phyloP scores from a whole-genome alignment of 768 basidiomycete species.

The Calocera viscosa region DNA sequence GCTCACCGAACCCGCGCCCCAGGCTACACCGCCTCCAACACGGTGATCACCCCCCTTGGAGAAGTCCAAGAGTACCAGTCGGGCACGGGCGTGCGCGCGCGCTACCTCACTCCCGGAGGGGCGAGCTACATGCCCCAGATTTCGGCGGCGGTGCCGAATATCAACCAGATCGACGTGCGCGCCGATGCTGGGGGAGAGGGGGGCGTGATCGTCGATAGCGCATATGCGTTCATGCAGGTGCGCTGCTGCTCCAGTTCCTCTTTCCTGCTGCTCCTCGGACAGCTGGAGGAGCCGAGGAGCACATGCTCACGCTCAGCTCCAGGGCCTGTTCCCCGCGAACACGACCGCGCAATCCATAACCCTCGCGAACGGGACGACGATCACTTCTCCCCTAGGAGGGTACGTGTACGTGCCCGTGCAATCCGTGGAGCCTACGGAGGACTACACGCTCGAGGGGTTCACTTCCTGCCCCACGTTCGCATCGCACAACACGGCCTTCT shows the following conservation, averaged over 20 bases:
- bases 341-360: conserved; percentile 40
- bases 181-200: conserved; percentile 63
- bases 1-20: not conserved
- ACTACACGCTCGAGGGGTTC: conserved; percentile 55
- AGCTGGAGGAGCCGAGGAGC: conserved; percentile 8
- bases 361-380: conserved; percentile 52
- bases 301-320: not conserved
- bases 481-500: conserved; percentile 48
- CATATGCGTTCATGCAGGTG: conserved; percentile 49
- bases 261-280: too few species aligned
- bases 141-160: conserved; percentile 35
- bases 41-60: conserved; percentile 13
- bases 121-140: conserved; percentile 10
- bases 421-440: conserved; percentile 47
- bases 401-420: conserved; percentile 73
- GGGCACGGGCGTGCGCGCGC: conserved; percentile 12
- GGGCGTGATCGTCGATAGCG: conserved; percentile 53
- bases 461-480: conserved; percentile 50
- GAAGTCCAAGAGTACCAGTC: conserved; percentile 19
- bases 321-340: conserved; percentile 45
- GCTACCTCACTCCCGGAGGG: conserved; percentile 14
- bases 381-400: conserved; percentile 48
- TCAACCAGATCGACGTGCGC: conserved; percentile 53
- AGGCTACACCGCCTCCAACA: conserved; percentile 12
- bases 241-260: conserved; percentile 10